Evolutionary conservation across 2,329 filamentous ascomycete genomes (phyloP), one percentile per base, ranked within the genome.

Genomic region (Ambrosiella beaveri): DNA sequence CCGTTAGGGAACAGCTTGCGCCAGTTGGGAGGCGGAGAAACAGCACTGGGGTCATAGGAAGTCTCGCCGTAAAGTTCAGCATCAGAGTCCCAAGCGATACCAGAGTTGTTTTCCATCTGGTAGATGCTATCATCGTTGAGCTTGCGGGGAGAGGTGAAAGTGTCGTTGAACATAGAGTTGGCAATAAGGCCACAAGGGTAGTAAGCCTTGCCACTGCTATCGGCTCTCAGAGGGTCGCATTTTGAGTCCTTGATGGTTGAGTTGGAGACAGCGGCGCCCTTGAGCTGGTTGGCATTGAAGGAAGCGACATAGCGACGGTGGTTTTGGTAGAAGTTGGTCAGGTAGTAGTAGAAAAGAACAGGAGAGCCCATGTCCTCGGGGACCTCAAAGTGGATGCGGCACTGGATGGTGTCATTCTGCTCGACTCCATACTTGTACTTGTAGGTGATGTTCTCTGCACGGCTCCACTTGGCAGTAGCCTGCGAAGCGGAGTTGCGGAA

Each of bases 311-410:
- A 98, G 70, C 91, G 84, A 63, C 93, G 85, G 68, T 98, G 93
- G 68, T 98, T 98, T 71, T 98, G 93, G 74, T 97, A 97, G 73
- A 98, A 98, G 72, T 97, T 95, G 59, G 88, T 91, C 62, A 98
- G 82, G 64, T 86, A 85, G 71, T 98, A 98, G 74, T 96, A 98
- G 70, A 97, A 82, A 61, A 91, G 79, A 9, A 98, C 86, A 0
- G 91, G 89, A 1, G 89, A 80, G 2, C 78, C 76, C 70, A 98
- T 84, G 60, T 82, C 74, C 65, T 91, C 84, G 1, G 88, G 88
- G 7, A 96, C 82, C 40, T 79, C 74, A 71, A 97, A 95, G 62
- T 81, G 76, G 58, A 98, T 71, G 38, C 78, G 78, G 76, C 93
- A 98, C 71, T 79, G 65, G 61, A 71, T 72, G 54, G 73, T 71